Evolutionary conservation across 2,329 filamentous ascomycete species (phyloP).

Genomic region (Phyllosticta citrichinensis): DNA sequence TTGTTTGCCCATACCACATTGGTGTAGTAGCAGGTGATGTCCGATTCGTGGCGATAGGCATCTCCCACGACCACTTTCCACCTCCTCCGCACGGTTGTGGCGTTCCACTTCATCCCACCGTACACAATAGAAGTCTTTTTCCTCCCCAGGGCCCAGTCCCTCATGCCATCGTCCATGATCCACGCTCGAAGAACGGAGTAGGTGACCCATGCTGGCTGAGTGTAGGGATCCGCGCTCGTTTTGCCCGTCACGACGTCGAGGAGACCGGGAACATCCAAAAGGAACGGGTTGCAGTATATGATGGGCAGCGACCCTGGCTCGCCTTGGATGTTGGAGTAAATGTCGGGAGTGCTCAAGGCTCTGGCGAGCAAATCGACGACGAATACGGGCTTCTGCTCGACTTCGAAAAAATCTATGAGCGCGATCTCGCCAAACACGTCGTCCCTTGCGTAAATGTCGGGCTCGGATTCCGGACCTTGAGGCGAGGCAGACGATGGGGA

Average conservation of each 20-base stretch:
- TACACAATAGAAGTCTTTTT: slow-evolving; percentile 2
- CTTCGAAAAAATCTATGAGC: slow-evolving; percentile 6
- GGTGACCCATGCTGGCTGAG: slow-evolving; percentile 8
- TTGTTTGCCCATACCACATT: slow-evolving; percentile 4
- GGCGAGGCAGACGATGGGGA: not conserved
- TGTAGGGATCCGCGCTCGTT: slow-evolving; percentile 1
- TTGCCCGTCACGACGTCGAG: slow-evolving; percentile 1
- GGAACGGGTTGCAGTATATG: slow-evolving; percentile 5
- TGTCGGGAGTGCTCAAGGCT: not conserved
- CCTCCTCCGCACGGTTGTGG: not conserved
- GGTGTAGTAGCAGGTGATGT: slow-evolving; percentile 3
- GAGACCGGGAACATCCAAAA: slow-evolving; percentile 1
- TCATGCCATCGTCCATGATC: slow-evolving; percentile 2
- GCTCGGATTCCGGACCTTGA: slow-evolving; percentile 5
- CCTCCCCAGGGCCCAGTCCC: not conserved
- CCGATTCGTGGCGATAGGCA: not conserved
- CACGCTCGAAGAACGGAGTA: slow-evolving; percentile 5
- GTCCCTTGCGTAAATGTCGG: not conserved
- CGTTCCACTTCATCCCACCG: slow-evolving; percentile 2
- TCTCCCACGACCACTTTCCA: slow-evolving; percentile 7
- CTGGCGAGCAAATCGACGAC: slow-evolving; percentile 2
- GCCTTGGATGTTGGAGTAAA: not conserved
- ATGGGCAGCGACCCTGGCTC: not conserved
- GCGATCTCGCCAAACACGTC: slow-evolving; percentile 3
- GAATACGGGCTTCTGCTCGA: not conserved